A percentile compares a stretch with the other conserved stretches of the same genome.
Evolutionary conservation across 1,284 basidiomycete species (phyloP).

Genomic region (Veloboletus limbatus): DNA sequence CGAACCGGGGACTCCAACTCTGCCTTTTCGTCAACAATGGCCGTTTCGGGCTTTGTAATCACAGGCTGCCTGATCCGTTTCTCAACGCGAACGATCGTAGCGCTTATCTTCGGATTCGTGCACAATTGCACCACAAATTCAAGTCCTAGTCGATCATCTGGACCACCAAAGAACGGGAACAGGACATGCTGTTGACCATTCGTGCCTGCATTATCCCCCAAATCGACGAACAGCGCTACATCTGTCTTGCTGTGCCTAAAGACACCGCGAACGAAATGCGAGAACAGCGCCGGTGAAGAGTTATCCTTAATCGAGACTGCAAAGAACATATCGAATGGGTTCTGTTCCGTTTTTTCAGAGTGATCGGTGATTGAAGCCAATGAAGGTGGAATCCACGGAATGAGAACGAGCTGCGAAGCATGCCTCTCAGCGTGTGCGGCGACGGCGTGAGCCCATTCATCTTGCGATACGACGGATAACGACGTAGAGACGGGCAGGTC

Average conservation of each 20-base stretch:
- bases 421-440: conserved; percentile 60
- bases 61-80: conserved; percentile 26
- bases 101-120: conserved; percentile 59
- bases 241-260: conserved; percentile 71
- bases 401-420: conserved; percentile 72
- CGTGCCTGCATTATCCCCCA: conserved; percentile 40
- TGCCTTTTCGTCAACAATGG: conserved; percentile 26
- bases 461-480: conserved; percentile 63
- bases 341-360: conserved; percentile 29
- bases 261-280: conserved; percentile 80
- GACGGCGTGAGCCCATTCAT: conserved; percentile 70
- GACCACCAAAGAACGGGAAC: conserved; percentile 91
- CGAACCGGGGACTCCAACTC: conserved; percentile 21
- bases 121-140: conserved; percentile 83
- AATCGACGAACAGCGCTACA: conserved; percentile 82
- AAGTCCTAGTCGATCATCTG: conserved; percentile 88
- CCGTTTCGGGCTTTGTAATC: conserved; percentile 22
- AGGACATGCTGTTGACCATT: conserved; percentile 66
- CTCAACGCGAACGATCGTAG: conserved; percentile 59
- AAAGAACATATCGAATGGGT: conserved; percentile 68
- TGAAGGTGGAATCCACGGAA: conserved; percentile 72
- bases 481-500: conserved; percentile 68
- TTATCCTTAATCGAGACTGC: conserved; percentile 36
- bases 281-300: conserved; percentile 54
- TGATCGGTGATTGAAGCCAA: conserved; percentile 11